Evolutionary conservation across 2,329 filamentous ascomycete species (phyloP).

Genomic region (Proliferodiscus dingleyae): DNA sequence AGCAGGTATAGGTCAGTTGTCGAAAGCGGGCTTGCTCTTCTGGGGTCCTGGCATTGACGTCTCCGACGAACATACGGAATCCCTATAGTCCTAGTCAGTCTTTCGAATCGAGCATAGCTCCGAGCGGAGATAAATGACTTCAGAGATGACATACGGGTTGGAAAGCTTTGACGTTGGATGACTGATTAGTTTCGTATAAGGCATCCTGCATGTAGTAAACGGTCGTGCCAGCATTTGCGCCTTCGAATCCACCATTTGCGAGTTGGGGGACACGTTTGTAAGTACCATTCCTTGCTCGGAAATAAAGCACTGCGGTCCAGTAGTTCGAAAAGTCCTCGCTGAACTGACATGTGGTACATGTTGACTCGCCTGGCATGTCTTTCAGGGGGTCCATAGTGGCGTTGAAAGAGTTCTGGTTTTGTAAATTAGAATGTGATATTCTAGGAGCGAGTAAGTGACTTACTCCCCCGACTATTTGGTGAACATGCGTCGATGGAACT

Average conservation of each 20-base stretch:
- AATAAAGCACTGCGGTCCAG: conserved; percentile 32
- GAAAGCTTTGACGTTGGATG: conserved; percentile 40
- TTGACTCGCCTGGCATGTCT: conserved; percentile 26
- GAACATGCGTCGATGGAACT: conserved; percentile 12
- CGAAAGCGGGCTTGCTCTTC: conserved; percentile 35
- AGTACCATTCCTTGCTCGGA: conserved; percentile 29
- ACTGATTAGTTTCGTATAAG: conserved; percentile 29
- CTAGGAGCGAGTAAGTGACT: neutral
- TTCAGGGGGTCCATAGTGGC: conserved; percentile 32
- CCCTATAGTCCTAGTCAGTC: conserved; percentile 25
- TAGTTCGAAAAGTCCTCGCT: conserved; percentile 35
- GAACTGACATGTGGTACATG: conserved; percentile 33
- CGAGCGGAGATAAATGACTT: neutral
- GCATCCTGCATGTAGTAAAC: conserved; percentile 33
- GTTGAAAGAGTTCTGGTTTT: conserved; percentile 36
- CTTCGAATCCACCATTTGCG: conserved; percentile 33
- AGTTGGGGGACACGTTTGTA: conserved; percentile 31
- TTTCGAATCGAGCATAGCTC: neutral
- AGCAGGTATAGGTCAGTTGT: conserved; percentile 41
- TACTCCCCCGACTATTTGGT: conserved; percentile 19
- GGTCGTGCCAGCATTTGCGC: conserved; percentile 33
- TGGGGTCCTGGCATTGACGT: conserved; percentile 33
- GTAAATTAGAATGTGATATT: neutral
- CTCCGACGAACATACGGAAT: conserved; percentile 42
- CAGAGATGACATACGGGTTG: conserved; percentile 23